Base-by-base conservation (phyloP, 768 basidiomycete species). In the Rhizopogon vinicolor region DNA sequence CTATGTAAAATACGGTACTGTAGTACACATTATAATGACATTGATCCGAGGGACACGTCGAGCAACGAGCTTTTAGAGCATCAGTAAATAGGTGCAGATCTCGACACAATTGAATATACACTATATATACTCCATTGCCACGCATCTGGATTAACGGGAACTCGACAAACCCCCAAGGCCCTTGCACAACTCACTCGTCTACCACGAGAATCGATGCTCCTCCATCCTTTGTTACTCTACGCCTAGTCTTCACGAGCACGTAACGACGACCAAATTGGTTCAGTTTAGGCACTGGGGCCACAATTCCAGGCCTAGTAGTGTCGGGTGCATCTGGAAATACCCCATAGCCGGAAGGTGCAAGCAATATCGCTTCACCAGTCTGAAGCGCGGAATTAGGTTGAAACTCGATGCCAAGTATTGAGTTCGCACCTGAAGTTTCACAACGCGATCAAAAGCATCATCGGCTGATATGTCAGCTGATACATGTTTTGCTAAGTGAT, bases 331-430 rank as follows among this genome's bases (percentile, higher is more conserved):
- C 62, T 16, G 68, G 62, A 46, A 79, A 77, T 3, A 77, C 63
- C 1, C 76, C 78, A 46, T 86, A 71, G 2, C 81, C 86, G 5
- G 85, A 81, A 0, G 87, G 84, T 6, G 85, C 85, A 33, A 88
- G 75, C 3, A 89, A 74, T 12, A 89, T 79, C 0, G 87, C 85
- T 64, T 89, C 78, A 0, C 87, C 87, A 0, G 87, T 89, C 87
- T 89, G 54, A 48, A 55, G 42, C 52, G 42, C 33, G 37, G 29
- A 35, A 40, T 35, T 19, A 57, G 8, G 50, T 14, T 50, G 29
- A 16, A 18, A 33, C 31, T 12, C 19, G 7, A 28, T 33, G 19
- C 45, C 14, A 44, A 39, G 13, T 14, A 39, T 40, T 40, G 3
- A 40, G 2, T 16, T 37, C 69, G 61, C 55, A 87, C 87, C 78